A percentile compares a stretch with the other conserved stretches of the same genome.
These are phyloP conservation scores for Micractinium sp. DNA, from an alignment of 139 green algal genomes.

Conservation along the genomic window DNA sequence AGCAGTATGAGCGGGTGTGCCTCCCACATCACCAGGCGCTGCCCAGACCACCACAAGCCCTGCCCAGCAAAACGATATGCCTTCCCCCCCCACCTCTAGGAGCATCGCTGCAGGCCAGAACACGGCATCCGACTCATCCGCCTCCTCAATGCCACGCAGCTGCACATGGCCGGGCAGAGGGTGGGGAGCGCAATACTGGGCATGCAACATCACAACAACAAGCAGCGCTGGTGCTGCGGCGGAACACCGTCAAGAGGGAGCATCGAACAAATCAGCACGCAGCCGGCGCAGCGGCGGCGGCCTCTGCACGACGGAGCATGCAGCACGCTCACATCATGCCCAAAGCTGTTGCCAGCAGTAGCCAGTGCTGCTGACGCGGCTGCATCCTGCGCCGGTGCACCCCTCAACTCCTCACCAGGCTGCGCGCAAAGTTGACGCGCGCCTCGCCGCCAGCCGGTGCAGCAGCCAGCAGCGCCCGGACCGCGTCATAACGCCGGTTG, in stretches of 20 bases:
- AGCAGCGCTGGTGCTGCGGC: too few species aligned
- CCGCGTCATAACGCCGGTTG: background rate
- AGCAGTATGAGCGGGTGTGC: background rate
- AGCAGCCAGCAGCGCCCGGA: background rate
- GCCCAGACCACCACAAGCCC: background rate
- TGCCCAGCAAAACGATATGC: too few species aligned
- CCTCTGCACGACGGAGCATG: too few species aligned
- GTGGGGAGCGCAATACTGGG: too few species aligned
- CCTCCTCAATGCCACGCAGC: constrained; percentile 5
- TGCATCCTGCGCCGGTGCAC: too few species aligned
- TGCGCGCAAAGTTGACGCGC: constrained; percentile 7
- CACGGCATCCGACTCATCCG: background rate
- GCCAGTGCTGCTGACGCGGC: background rate
- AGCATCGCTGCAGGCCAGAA: background rate
- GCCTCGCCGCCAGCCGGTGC: background rate
- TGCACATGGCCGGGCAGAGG: background rate
- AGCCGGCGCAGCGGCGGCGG: too few species aligned
- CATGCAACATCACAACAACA: too few species aligned
- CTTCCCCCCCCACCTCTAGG: background rate
- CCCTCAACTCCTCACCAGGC: background rate
- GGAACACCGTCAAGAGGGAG: too few species aligned
- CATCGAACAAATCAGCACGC: too few species aligned
- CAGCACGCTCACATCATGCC: too few species aligned
- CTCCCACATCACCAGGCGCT: too few species aligned
- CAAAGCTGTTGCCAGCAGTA: too few species aligned